Base-by-base conservation (phyloP, 805 yeast species). In the Komagataella pseudopastoris region DNA sequence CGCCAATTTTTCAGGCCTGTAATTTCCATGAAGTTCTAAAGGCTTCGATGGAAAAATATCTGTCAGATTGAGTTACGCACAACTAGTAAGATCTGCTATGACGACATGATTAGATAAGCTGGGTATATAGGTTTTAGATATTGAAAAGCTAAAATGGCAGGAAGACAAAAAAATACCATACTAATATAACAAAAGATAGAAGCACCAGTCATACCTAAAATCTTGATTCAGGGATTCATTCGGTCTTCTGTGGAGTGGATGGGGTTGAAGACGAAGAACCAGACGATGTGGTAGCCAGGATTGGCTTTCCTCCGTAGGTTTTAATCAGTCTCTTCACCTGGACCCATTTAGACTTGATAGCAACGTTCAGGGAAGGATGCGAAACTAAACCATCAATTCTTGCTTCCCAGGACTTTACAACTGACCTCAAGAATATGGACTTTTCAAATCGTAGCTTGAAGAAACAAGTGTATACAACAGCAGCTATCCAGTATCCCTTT, bases 391-490 rank as follows among this genome's bases (percentile, higher is more conserved):
- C 80, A 63, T 83, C 59, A 49, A 77, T 57, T 57, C 83, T 72
- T 49, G 85, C 81, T 65, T 86, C 95, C 71, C 83, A 71, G 50
- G 74, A 71, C 69, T 84, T 80, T 62, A 88, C 71, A 36, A 80
- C 81, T 55, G 76, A 70, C 67, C 87, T 82, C 52, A 88, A 83
- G 69, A 80, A 81, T 30, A 78, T 71, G 3, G 93, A 84, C 57
- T 80, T 81, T 62, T 88, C 95, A 63, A 73, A 86, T 66, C 96
- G 79, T 52, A 84, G 65, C 66, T 86, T 86, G 66, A 88, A 72
- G 69, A 90, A 90, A 10, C 78, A 52, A 10, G 77, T 62, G 62
- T 80, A 84, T 7, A 74, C 61, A 43, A 78, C 59, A 36, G 85
- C 69, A 2, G 79, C 71, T 50, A 80, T 56, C 76, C 87, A 75